A percentile compares a stretch with the other conserved stretches of the same genome.
phyloP scores from a whole-genome alignment of 805 yeast genomes.

The Gaillardinia entomophila region DNA sequence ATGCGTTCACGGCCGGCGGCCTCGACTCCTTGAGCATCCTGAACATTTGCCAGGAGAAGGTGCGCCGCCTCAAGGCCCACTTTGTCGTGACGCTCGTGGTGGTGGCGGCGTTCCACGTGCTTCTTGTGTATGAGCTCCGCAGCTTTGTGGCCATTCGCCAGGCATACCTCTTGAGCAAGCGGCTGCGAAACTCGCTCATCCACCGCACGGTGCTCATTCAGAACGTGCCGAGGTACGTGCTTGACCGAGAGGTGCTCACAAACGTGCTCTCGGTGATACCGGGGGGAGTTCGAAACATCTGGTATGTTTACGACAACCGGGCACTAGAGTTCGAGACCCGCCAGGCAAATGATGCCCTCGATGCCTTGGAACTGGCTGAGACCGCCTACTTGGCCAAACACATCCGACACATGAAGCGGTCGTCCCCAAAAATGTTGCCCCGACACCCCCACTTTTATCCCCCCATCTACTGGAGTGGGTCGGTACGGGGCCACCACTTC shows the following conservation, averaged over 20 bases:
- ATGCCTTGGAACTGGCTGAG: slow-evolving; percentile 17
- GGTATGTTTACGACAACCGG: slow-evolving; percentile 46
- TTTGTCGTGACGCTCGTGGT: slow-evolving; percentile 52
- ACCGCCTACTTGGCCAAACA: slow-evolving; percentile 1
- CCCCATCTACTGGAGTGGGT: slow-evolving; percentile 22
- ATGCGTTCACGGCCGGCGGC: slow-evolving; percentile 33
- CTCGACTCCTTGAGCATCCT: slow-evolving; percentile 70
- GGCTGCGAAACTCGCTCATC: slow-evolving; percentile 16
- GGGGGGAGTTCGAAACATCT: slow-evolving; percentile 49
- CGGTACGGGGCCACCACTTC: background rate
- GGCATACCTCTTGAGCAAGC: slow-evolving; percentile 24
- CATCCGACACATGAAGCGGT: background rate
- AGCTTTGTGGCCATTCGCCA: slow-evolving; percentile 46
- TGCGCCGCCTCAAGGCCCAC: slow-evolving; percentile 53
- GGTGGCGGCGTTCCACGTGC: slow-evolving; percentile 49
- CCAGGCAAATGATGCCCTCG: slow-evolving; percentile 19
- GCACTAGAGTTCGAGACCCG: slow-evolving; percentile 12
- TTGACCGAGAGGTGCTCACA: slow-evolving; percentile 18
- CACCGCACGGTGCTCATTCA: slow-evolving; percentile 36
- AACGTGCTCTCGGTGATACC: slow-evolving; percentile 38
- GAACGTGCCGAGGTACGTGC: slow-evolving; percentile 37
- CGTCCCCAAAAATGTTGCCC: background rate
- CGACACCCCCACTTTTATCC: slow-evolving; percentile 22
- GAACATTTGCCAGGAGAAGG: slow-evolving; percentile 52
- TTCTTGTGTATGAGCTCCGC: slow-evolving; percentile 53